Conservation (phyloP, 768 basidiomycete species). For the Hebeloma cylindrosporum region DNA sequence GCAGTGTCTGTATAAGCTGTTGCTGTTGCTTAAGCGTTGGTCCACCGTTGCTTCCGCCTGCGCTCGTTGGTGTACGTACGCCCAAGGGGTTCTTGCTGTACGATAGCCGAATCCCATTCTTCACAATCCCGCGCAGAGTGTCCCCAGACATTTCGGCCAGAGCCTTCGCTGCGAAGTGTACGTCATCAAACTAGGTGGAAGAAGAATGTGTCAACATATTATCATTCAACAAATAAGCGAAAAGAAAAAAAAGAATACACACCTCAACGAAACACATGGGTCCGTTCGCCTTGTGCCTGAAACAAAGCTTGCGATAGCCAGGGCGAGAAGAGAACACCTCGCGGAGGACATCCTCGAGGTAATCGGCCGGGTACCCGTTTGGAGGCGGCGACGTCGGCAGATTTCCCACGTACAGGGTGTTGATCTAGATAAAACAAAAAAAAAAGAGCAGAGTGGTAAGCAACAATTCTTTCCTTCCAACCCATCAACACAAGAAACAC, state of each 20-base stretch:
- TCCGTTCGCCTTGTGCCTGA: slow-evolving; percentile 94
- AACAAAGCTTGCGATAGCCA: slow-evolving; percentile 91
- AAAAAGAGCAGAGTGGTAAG: slow-evolving; percentile 8
- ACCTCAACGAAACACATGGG: slow-evolving; percentile 99
- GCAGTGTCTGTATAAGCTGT: slow-evolving; percentile 33
- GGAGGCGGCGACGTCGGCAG: slow-evolving; percentile 80
- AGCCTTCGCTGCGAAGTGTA: slow-evolving; percentile 80
- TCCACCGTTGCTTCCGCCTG: slow-evolving; percentile 34
- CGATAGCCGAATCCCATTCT: slow-evolving; percentile 91
- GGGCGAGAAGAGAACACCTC: slow-evolving; percentile 75
- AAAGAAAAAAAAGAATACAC: slow-evolving; percentile 16
- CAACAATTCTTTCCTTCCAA: too few species aligned
- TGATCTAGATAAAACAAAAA: slow-evolving; percentile 56
- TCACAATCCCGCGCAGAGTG: slow-evolving; percentile 87
- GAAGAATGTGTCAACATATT: background rate
- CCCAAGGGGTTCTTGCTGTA: slow-evolving; percentile 99
- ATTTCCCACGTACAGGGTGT: slow-evolving; percentile 99
- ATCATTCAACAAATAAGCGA: slow-evolving; percentile 44
- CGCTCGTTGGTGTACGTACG: slow-evolving; percentile 76
- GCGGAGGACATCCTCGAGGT: slow-evolving; percentile 84
- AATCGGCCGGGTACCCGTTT: slow-evolving; percentile 69
- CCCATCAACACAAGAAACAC: slow-evolving; percentile 1
- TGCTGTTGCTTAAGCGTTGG: slow-evolving; percentile 44
- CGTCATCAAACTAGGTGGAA: slow-evolving; percentile 79
- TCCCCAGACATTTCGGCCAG: slow-evolving; percentile 89